Conservation (phyloP, 441 rosid species). For the Biscutella laevigata region DNA sequence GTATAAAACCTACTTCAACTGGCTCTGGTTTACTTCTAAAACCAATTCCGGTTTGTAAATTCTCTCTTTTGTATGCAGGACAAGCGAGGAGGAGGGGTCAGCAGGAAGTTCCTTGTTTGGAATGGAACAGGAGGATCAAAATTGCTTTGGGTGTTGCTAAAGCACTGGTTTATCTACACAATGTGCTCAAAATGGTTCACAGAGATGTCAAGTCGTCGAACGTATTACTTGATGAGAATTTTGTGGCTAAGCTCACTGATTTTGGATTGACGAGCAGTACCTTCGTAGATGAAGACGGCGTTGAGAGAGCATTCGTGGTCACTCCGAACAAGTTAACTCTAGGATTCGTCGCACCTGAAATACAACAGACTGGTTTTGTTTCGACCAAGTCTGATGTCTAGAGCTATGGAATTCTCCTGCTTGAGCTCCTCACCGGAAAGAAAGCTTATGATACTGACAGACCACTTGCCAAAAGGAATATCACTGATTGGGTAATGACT, state of each 20-base stretch:
- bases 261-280: constrained; percentile 13
- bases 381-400: constrained; percentile 18
- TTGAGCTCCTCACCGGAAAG: constrained; percentile 18
- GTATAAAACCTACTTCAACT: too few species aligned
- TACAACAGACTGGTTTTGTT: not conserved
- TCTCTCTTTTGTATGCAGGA: not conserved
- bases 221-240: constrained; percentile 1
- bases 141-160: constrained; percentile 14
- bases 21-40: not conserved
- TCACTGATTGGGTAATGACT: constrained; percentile 13
- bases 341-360: constrained; percentile 19
- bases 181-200: not conserved
- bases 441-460: not conserved
- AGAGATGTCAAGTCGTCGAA: constrained; percentile 11
- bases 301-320: not conserved
- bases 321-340: not conserved
- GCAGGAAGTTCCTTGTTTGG: not conserved
- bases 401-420: constrained; percentile 15
- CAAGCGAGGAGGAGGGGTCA: not conserved
- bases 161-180: constrained; percentile 10
- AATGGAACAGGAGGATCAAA: constrained; percentile 7
- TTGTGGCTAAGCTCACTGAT: constrained; percentile 17
- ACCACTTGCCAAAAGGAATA: not conserved
- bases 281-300: not conserved
- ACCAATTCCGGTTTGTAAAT: not conserved